Percentiles rank a stretch among this genome's conserved stretches.
Evolutionary conservation across 441 rosid species (phyloP).

Genomic region (Populus hybrid): DNA sequence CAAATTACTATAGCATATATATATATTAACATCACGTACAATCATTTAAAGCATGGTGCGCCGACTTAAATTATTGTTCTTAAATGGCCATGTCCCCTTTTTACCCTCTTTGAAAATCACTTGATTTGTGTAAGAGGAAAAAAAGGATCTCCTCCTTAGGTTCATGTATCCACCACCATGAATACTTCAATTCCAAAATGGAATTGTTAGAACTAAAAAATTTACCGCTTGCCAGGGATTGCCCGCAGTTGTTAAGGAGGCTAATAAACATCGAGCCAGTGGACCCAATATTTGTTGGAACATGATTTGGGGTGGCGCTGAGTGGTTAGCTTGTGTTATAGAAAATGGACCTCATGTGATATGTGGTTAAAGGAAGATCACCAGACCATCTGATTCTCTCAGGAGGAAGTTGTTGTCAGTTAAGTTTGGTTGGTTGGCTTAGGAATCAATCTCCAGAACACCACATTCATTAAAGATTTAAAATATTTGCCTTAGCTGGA

Average conservation of each 20-base stretch:
- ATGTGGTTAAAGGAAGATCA: conserved; percentile 21
- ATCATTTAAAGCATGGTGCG: too few species aligned
- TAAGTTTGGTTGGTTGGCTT: conserved; percentile 25
- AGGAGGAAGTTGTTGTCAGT: conserved; percentile 26
- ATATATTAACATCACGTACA: too few species aligned
- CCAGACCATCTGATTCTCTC: conserved; percentile 28
- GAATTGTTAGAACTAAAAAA: neutral
- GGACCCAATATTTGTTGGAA: neutral
- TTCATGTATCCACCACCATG: neutral
- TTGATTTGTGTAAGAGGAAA: too few species aligned
- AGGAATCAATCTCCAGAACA: conserved; percentile 7
- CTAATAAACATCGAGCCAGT: neutral
- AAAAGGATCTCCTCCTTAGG: neutral
- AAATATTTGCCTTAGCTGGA: neutral
- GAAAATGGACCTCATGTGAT: conserved; percentile 25
- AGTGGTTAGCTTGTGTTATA: conserved; percentile 25
- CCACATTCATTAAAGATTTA: neutral
- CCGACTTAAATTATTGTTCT: too few species aligned
- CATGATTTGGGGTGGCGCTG: conserved; percentile 9
- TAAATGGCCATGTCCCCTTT: too few species aligned
- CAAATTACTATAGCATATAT: too few species aligned
- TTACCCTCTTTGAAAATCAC: too few species aligned
- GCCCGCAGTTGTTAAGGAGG: too few species aligned
- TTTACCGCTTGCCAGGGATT: too few species aligned
- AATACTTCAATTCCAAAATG: too few species aligned